These are phyloP conservation scores for Paraphaeosphaeria sporulosa DNA, from an alignment of 2,329 filamentous ascomycete genomes.

Conservation along the genomic window DNA sequence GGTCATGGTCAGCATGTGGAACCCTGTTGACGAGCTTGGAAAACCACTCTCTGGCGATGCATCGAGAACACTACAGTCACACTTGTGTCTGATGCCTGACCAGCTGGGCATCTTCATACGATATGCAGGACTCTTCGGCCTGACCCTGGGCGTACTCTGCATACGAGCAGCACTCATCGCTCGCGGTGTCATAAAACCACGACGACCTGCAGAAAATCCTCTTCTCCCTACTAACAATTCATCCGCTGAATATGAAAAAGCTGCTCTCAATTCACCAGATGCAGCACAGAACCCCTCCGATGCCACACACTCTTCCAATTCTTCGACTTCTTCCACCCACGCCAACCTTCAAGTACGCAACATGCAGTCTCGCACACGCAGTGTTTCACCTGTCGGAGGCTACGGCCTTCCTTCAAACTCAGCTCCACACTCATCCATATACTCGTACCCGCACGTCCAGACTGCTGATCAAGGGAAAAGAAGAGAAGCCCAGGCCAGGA, in stretches of 20 bases:
- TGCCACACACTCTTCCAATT: conserved; percentile 38
- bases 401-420: conserved; percentile 35
- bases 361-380: conserved; percentile 45
- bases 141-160: conserved; percentile 60
- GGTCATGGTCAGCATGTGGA: conserved; percentile 87
- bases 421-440: conserved; percentile 22
- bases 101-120: conserved; percentile 84
- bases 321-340: conserved; percentile 37
- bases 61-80: conserved; percentile 76
- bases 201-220: conserved; percentile 21
- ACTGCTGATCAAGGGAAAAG: conserved; percentile 18
- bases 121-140: conserved; percentile 71
- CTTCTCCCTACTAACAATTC: conserved; percentile 39
- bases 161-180: conserved; percentile 53
- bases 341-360: conserved; percentile 38
- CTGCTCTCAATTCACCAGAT: conserved; percentile 19
- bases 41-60: conserved; percentile 49
- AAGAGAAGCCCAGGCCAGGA: conserved; percentile 40
- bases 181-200: conserved; percentile 26
- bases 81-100: conserved; percentile 89
- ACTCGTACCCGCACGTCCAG: conserved; percentile 45
- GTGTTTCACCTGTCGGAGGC: conserved; percentile 45
- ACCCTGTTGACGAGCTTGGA: conserved; percentile 73
- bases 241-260: conserved; percentile 39
- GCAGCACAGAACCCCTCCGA: conserved; percentile 20